Evolutionary conservation across 1,284 basidiomycete genomes (phyloP).

Genomic region (Apiotrichum porosum): DNA sequence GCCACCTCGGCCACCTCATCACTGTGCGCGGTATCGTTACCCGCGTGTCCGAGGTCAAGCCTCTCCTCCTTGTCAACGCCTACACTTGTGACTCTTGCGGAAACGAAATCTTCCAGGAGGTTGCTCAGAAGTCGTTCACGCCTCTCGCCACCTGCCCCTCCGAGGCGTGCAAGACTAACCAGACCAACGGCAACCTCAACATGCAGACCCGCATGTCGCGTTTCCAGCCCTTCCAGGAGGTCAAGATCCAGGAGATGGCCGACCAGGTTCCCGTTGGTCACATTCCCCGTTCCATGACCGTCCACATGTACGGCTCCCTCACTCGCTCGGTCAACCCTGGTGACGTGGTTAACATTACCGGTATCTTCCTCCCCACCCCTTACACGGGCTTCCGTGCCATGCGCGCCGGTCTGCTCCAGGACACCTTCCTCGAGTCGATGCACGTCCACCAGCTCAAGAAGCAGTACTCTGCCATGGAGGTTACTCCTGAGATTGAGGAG

Average conservation of each 20-base stretch:
- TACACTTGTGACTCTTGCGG: constrained; percentile 99
- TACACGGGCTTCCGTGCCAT: constrained; percentile 84
- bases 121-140: constrained; percentile 85
- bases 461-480: constrained; percentile 91
- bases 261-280: constrained; percentile 99
- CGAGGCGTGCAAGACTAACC: constrained; percentile 77
- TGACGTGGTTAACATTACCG: constrained; percentile 87
- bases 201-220: constrained; percentile 98
- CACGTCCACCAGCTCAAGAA: constrained; percentile 93
- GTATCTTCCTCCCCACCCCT: constrained; percentile 82
- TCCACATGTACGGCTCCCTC: constrained; percentile 85
- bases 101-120: constrained; percentile 97
- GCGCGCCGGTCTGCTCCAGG: constrained; percentile 90
- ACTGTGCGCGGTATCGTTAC: constrained; percentile 97
- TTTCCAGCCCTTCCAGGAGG: constrained; percentile 97
- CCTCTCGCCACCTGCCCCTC: constrained; percentile 86
- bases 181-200: constrained; percentile 83
- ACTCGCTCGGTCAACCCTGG: constrained; percentile 92
- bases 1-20: constrained; percentile 83
- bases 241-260: constrained; percentile 99
- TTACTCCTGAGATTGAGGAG: constrained; percentile 75
- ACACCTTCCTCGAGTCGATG: constrained; percentile 93
- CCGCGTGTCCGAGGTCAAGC: constrained; percentile 97
- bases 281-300: constrained; percentile 95
- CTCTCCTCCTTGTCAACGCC: constrained; percentile 91